Evolutionary conservation across 306 rosid genomes (phyloP).

Genomic region (Delonix regia): DNA sequence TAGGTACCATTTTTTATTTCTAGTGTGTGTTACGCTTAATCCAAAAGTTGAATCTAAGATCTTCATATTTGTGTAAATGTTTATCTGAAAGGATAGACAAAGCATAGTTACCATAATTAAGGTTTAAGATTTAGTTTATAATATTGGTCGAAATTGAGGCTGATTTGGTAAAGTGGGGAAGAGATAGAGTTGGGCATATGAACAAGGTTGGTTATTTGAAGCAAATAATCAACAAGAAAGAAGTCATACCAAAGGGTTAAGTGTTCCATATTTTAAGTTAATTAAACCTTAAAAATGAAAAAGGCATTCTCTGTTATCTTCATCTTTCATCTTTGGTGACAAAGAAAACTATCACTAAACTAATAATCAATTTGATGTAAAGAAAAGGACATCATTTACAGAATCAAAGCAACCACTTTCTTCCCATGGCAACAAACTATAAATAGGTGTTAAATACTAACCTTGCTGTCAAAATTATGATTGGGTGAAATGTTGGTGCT

Average conservation of each 20-base stretch:
- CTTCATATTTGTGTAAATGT: not conserved
- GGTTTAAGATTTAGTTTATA: not conserved
- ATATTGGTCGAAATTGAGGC: conserved; percentile 22
- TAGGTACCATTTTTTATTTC: not conserved
- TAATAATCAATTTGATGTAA: too few relatives aligned
- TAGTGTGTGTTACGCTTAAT: not conserved
- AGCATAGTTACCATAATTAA: not conserved
- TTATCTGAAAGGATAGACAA: not conserved
- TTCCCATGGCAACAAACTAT: too few relatives aligned
- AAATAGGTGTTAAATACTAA: too few relatives aligned
- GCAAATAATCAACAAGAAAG: conserved; percentile 30
- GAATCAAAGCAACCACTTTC: too few relatives aligned
- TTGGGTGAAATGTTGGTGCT: too few relatives aligned
- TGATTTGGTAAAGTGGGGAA: conserved; percentile 25
- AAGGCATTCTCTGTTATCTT: too few relatives aligned
- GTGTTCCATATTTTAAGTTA: too few relatives aligned
- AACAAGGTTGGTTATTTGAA: conserved; percentile 46
- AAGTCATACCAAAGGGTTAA: conserved; percentile 28
- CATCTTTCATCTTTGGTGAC: too few relatives aligned
- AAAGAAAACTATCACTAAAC: too few relatives aligned
- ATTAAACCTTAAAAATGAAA: too few relatives aligned
- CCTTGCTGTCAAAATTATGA: too few relatives aligned
- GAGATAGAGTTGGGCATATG: conserved; percentile 33
- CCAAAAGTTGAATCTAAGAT: not conserved
- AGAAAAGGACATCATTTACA: too few relatives aligned